Evolutionary conservation across 345 rosid genomes (phyloP).

Genomic region (Populus alba): DNA sequence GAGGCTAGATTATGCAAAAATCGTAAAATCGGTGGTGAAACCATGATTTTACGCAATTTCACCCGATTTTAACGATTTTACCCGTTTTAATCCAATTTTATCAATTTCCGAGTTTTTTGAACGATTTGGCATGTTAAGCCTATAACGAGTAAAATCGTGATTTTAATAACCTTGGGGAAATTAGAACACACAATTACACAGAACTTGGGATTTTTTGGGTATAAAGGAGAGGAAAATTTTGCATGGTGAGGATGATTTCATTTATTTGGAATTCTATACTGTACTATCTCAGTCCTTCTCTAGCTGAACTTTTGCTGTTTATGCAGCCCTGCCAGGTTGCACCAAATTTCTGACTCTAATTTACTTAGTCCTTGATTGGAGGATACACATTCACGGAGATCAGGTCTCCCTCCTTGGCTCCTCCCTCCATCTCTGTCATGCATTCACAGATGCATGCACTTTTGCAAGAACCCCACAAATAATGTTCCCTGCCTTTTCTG

Average conservation of each 20-base stretch:
- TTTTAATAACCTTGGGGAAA: no score
- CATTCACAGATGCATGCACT: not conserved
- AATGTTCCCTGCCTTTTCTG: not conserved
- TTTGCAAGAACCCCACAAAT: not conserved
- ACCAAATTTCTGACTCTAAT: not conserved
- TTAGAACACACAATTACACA: not conserved
- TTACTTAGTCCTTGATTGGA: not conserved
- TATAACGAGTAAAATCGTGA: no score
- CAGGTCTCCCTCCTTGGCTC: not conserved
- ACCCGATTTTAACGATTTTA: no score
- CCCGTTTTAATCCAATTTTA: no score
- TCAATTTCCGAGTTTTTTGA: no score
- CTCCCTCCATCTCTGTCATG: not conserved
- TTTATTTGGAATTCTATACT: not conserved
- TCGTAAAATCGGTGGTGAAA: no score
- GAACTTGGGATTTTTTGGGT: not conserved
- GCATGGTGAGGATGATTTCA: not conserved
- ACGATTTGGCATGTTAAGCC: no score
- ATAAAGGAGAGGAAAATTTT: not conserved
- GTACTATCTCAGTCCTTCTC: not conserved
- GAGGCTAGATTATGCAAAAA: not conserved
- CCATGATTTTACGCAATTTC: no score
- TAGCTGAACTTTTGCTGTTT: not conserved
- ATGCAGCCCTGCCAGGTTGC: not conserved
- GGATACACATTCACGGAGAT: not conserved